phyloP scores from a whole-genome alignment of 129 eudicot genomes.

The Glebionis coronaria region DNA sequence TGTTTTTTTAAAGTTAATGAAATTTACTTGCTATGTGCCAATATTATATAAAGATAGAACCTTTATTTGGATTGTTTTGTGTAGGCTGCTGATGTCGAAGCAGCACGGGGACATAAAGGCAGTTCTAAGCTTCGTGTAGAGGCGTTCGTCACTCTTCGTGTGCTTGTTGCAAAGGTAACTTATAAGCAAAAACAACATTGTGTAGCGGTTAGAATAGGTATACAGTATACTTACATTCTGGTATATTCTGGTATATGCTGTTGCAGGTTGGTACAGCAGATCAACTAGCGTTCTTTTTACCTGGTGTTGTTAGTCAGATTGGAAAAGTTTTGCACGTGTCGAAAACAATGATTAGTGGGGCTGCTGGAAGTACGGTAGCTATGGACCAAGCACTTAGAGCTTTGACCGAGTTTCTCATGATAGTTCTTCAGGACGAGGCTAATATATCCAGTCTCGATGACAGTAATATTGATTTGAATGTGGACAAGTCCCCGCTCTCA shows the following conservation, averaged over 20 bases:
- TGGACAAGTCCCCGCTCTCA: conserved; percentile 47
- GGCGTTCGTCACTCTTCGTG: conserved; percentile 66
- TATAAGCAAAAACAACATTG: conserved; percentile 22
- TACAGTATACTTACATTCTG: neutral
- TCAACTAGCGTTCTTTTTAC: conserved; percentile 87
- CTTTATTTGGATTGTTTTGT: too few relatives aligned
- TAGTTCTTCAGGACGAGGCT: conserved; percentile 71
- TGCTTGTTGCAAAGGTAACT: conserved; percentile 85
- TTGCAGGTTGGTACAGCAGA: conserved; percentile 86
- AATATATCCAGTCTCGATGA: conserved; percentile 38
- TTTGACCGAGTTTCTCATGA: conserved; percentile 75
- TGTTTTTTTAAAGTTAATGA: neutral
- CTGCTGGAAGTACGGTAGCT: conserved; percentile 42
- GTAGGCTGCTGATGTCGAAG: too few relatives aligned
- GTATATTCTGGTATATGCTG: neutral
- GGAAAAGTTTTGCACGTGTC: conserved; percentile 82
- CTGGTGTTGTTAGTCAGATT: conserved; percentile 84
- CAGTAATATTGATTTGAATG: conserved; percentile 22
- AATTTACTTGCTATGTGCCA: neutral
- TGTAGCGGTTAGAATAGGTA: neutral
- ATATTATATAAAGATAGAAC: too few relatives aligned
- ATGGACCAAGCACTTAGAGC: conserved; percentile 85
- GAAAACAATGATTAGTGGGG: conserved; percentile 74
- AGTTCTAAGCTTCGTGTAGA: conserved; percentile 50
- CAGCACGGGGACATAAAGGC: conserved; percentile 70